Evolutionary conservation across 2,329 filamentous ascomycete genomes (phyloP).

Genomic region (Penicillium sp.): DNA sequence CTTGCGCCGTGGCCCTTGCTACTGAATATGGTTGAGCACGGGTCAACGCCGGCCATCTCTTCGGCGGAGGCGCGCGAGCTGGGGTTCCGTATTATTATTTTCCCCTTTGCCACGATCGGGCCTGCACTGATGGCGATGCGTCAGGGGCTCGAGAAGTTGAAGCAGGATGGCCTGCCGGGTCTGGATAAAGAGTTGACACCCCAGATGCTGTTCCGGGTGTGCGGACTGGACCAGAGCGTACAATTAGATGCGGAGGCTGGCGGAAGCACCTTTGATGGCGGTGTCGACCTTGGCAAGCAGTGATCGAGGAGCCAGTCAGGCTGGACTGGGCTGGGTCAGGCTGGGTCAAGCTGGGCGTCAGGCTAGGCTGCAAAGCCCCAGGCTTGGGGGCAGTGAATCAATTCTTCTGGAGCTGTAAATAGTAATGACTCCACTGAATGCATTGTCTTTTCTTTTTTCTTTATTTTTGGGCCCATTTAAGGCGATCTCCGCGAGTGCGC

Average conservation of each 20-base stretch:
- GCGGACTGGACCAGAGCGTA: slow-evolving; percentile 47
- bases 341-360: not conserved
- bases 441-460: not conserved
- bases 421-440: slow-evolving; percentile 18
- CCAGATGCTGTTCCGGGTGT: slow-evolving; percentile 49
- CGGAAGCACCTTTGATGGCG: slow-evolving; percentile 37
- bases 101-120: slow-evolving; percentile 45
- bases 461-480: slow-evolving; percentile 1
- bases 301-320: slow-evolving; percentile 3
- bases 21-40: slow-evolving; percentile 52
- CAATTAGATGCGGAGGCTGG: slow-evolving; percentile 46
- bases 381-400: too few species aligned
- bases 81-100: slow-evolving; percentile 50
- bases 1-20: slow-evolving; percentile 46
- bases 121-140: slow-evolving; percentile 44
- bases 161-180: slow-evolving; percentile 39
- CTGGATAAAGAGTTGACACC: slow-evolving; percentile 37
- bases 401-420: too few species aligned
- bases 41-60: slow-evolving; percentile 45
- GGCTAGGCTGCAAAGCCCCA: too few species aligned
- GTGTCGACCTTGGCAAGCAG: slow-evolving; percentile 33
- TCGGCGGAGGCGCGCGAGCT: slow-evolving; percentile 43
- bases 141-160: slow-evolving; percentile 42
- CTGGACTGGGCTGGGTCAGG: not conserved
- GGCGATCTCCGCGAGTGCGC: too few species aligned